phyloP scores from a whole-genome alignment of 164 flowering plant species.

The Stephania yunnanensis region DNA sequence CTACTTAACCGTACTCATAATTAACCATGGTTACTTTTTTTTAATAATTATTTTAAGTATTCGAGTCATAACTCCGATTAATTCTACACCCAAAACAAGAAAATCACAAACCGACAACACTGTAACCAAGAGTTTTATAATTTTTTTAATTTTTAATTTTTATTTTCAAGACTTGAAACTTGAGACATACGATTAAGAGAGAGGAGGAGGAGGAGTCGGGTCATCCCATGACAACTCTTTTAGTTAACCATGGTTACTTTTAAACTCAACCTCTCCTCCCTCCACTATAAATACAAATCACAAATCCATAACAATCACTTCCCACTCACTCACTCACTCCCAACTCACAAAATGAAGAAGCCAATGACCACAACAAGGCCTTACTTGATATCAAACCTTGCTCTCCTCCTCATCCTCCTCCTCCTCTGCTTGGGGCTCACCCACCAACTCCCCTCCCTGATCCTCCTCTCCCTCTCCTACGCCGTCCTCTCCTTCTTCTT shows the following conservation, averaged over 20 bases:
- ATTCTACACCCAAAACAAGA: too few species aligned
- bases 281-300: background rate
- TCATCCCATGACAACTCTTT: too few species aligned
- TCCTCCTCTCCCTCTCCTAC: slow-evolving; percentile 22
- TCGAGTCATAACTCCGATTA: too few species aligned
- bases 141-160: too few species aligned
- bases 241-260: background rate
- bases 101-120: too few species aligned
- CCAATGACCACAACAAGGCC: slow-evolving; percentile 20
- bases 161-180: too few species aligned
- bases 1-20: too few species aligned
- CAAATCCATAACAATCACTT: background rate
- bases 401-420: slow-evolving; percentile 13
- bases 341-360: background rate
- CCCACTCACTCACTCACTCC: background rate
- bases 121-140: too few species aligned
- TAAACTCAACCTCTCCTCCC: background rate
- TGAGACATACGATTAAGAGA: too few species aligned
- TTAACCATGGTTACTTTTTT: background rate
- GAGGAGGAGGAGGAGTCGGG: too few species aligned
- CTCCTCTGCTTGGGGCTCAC: slow-evolving; percentile 16
- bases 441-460: slow-evolving; percentile 19
- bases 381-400: slow-evolving; percentile 17
- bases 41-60: too few species aligned
- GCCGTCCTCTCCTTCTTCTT: slow-evolving; percentile 21